Conservation (phyloP, 2,329 filamentous ascomycete species). For the Penicillium olsonii region DNA sequence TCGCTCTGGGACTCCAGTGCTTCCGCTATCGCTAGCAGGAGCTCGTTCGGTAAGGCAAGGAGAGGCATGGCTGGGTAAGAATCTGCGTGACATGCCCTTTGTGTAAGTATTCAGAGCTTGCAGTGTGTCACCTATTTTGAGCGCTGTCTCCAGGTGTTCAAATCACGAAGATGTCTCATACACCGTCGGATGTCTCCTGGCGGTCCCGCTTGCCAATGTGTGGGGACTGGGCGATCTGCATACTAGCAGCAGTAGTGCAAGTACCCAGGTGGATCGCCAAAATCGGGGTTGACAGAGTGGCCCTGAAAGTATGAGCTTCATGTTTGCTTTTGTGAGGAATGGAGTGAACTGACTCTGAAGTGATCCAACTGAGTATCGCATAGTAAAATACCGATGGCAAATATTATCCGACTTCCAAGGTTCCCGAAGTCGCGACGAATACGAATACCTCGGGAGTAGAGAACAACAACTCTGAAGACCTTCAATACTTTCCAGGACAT, state of each 20-base stretch:
- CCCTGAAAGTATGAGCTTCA: background rate
- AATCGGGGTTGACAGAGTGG: background rate
- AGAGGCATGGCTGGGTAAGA: constrained; percentile 3
- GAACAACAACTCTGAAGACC: too few species aligned
- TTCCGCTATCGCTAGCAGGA: constrained; percentile 4
- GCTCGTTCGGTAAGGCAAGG: constrained; percentile 6
- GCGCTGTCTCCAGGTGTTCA: too few species aligned
- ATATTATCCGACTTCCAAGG: too few species aligned
- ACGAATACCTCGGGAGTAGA: too few species aligned
- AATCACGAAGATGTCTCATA: background rate
- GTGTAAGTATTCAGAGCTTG: too few species aligned
- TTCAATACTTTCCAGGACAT: too few species aligned
- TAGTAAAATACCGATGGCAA: too few species aligned
- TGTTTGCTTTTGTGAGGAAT: background rate
- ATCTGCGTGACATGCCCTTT: background rate
- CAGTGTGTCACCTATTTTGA: too few species aligned
- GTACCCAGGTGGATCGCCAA: background rate
- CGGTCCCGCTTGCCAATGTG: background rate
- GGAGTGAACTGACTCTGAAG: background rate
- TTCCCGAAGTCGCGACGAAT: too few species aligned
- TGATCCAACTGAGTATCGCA: too few species aligned
- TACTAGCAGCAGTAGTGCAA: background rate
- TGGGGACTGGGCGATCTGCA: background rate
- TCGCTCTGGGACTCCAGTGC: background rate
- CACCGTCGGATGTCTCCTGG: background rate